Conservation (phyloP, 2,329 filamentous ascomycete species). For the Trichoderma sp. region DNA sequence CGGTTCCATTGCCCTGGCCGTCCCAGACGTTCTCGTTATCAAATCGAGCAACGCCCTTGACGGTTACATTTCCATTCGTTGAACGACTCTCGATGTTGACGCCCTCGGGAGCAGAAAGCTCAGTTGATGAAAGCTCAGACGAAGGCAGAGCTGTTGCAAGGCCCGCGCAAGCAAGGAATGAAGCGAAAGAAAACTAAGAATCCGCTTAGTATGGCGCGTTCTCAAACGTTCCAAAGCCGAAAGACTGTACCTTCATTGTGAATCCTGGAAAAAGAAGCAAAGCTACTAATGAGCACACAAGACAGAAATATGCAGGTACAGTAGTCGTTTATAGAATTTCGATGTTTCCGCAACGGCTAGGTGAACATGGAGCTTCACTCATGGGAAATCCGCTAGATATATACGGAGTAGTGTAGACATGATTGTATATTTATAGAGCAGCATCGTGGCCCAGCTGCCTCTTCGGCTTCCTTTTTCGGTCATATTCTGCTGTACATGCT, state of each 20-base stretch:
- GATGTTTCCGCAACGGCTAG: conserved; percentile 5
- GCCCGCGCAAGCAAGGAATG: not conserved
- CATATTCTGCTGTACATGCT: conserved; percentile 1
- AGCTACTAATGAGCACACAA: not conserved
- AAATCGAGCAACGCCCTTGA: not conserved
- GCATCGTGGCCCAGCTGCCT: not conserved
- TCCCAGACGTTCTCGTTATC: conserved; percentile 28
- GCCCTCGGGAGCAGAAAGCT: not conserved
- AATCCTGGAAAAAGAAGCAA: not conserved
- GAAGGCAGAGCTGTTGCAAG: conserved; percentile 10
- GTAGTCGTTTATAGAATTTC: not conserved
- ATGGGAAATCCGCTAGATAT: conserved; percentile 19
- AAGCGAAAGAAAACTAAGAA: not conserved
- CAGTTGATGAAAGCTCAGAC: not conserved
- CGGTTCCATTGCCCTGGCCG: conserved; percentile 33
- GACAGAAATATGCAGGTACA: not conserved
- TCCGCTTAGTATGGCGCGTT: not conserved
- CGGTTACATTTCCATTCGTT: conserved; percentile 1
- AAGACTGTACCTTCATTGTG: conserved; percentile 10
- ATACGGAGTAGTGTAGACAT: conserved; percentile 3
- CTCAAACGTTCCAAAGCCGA: not conserved
- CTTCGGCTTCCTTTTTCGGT: conserved; percentile 12
- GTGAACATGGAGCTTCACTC: conserved; percentile 5
- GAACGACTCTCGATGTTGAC: not conserved
- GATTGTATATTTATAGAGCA: conserved; percentile 17